Conservation (phyloP, 495 filamentous ascomycete genomes). For the Trichoderma gamsii region DNA sequence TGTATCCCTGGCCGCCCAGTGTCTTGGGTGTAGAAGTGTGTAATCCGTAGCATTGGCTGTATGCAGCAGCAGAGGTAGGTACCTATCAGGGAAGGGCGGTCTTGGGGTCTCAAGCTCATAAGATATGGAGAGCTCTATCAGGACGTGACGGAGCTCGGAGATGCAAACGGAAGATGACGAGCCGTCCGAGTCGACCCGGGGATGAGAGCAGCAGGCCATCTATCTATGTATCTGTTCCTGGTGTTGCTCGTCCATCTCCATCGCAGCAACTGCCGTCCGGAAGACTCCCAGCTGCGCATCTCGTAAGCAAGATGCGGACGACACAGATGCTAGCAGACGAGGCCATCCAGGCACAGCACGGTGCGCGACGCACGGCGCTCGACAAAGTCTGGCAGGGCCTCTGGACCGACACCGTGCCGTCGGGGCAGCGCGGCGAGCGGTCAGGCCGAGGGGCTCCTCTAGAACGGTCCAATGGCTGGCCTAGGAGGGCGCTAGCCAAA, state of each 20-base stretch:
- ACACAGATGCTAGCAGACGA: not conserved
- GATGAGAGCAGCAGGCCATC: not conserved
- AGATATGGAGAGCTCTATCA: too few relatives aligned
- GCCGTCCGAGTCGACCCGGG: not conserved
- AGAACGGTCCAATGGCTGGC: not conserved
- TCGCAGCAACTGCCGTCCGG: not conserved
- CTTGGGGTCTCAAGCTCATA: too few relatives aligned
- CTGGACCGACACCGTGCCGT: constrained; percentile 5
- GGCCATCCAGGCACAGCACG: not conserved
- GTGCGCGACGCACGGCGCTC: not conserved
- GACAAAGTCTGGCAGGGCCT: not conserved
- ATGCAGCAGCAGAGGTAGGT: not conserved
- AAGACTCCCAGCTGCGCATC: not conserved
- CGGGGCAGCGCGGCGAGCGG: constrained; percentile 5
- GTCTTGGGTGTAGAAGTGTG: not conserved
- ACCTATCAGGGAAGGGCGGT: not conserved
- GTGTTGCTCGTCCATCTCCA: not conserved
- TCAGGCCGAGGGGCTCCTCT: not conserved
- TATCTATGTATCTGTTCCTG: not conserved
- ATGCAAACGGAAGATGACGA: not conserved
- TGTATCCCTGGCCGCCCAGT: not conserved
- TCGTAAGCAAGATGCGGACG: not conserved
- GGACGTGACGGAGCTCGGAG: not conserved
- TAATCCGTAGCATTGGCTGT: not conserved
- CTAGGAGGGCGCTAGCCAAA: not conserved